Base-by-base conservation (phyloP, 768 basidiomycete species). In the Russula sp. region DNA sequence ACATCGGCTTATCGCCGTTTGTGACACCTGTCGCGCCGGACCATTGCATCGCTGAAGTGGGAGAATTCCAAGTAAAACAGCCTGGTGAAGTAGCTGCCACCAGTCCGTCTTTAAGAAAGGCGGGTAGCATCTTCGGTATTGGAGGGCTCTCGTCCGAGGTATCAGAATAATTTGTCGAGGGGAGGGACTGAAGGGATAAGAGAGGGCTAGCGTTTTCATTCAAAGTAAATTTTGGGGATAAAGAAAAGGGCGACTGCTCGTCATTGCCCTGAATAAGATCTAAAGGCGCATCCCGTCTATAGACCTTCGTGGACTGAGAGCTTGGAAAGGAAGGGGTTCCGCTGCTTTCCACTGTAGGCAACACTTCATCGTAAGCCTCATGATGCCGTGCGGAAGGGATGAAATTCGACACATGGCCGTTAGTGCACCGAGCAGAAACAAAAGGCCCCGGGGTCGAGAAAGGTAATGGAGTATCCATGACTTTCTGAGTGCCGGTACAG, bases 381-480 rank as follows among this genome's bases (percentile, higher is more conserved):
- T 73, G 16, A 34, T 5, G 10, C 8, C 48, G 20, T 8, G 13
- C 11, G 25, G 47, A 9, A 49, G 25, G 22, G n/a, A 10, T 32
- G 7, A 10, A 14, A 50, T 41, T 18, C n/a, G 20, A 48, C 34
- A 36, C 34, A 25, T 34, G 38, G 35, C 39, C 4, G 22, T 55
- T 18, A 22, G 20, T 32, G n/a, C 20, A 2, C 29, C 38, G 47
- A 36, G 47, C 10, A 36, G 46, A 47, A 3, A 41, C 47, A 29
- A 61, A 48, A 41, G 81, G 81, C 29, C 81, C 81, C 41, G 84
- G 83, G 51, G 79, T 80, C n/a, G 74, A 71, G 66, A 76, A 83
- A 16, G 66, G 63, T n/a, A 22, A 36, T 10, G 56, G 35, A 10
- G 25, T 34, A 39, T 45, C 41, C 47, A 11, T 29, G 16, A n/a